Percentiles rank a stretch among this genome's conserved stretches.
Conservation (phyloP, 768 basidiomycete genomes). For the Rhodotorula taiwanensis region DNA sequence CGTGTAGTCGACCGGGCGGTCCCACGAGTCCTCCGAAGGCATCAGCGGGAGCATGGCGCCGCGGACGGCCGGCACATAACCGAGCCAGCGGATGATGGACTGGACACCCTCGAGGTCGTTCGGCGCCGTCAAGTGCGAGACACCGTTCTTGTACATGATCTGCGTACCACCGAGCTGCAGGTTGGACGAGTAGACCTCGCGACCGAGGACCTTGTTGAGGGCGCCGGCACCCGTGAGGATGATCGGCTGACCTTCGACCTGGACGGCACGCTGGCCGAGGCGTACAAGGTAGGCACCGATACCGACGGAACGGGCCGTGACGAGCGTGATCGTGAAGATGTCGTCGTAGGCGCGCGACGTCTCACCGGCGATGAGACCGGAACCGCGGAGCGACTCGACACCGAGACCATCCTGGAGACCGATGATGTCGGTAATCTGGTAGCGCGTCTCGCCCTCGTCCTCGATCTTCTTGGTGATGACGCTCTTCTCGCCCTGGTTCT, state of each 20-base stretch:
- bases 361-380: slow-evolving; percentile 96
- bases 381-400: slow-evolving; percentile 90
- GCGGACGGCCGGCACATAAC: slow-evolving; percentile 80
- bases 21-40: slow-evolving; percentile 73
- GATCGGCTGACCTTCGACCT: slow-evolving; percentile 98
- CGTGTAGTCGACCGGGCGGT: slow-evolving; percentile 79
- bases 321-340: slow-evolving; percentile 98
- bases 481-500: slow-evolving; percentile 71
- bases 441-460: slow-evolving; percentile 74
- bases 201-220: slow-evolving; percentile 96
- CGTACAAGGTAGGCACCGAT: slow-evolving; percentile 99
- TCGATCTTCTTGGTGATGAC: slow-evolving; percentile 78
- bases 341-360: slow-evolving; percentile 98
- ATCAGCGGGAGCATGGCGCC: slow-evolving; percentile 69
- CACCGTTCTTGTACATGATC: slow-evolving; percentile 99
- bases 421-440: slow-evolving; percentile 93
- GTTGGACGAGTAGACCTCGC: slow-evolving; percentile 98
- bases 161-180: slow-evolving; percentile 99
- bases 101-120: slow-evolving; percentile 94
- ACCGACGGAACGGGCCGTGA: slow-evolving; percentile 96
- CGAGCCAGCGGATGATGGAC: slow-evolving; percentile 88
- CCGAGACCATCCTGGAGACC: slow-evolving; percentile 96
- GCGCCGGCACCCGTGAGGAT: slow-evolving; percentile 95
- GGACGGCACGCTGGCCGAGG: slow-evolving; percentile 92
- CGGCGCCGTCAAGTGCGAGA: slow-evolving; percentile 88